Percentiles rank a stretch among this genome's conserved stretches.
Conservation (phyloP, 2,329 filamentous ascomycete genomes). For the Colletotrichum sojae region DNA sequence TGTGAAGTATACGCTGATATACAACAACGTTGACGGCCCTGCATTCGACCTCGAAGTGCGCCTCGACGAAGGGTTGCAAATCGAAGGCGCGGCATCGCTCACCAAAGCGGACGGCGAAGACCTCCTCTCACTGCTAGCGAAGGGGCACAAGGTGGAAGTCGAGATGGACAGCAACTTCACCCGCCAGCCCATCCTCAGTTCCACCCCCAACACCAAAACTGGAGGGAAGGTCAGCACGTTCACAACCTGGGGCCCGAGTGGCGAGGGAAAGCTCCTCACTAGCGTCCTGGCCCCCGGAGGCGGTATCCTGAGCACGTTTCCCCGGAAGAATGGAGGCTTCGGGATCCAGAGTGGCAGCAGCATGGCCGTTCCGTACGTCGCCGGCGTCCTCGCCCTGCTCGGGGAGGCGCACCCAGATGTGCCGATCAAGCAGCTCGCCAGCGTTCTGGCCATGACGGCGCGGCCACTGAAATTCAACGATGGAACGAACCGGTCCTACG, state of each 20-base stretch:
- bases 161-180: slow-evolving; percentile 15
- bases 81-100: neutral
- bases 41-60: slow-evolving; percentile 4
- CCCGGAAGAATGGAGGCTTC: slow-evolving; percentile 61
- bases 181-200: neutral
- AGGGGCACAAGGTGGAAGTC: neutral
- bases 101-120: neutral
- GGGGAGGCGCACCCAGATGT: slow-evolving; percentile 64
- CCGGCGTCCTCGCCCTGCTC: slow-evolving; percentile 68
- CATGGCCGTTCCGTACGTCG: slow-evolving; percentile 71
- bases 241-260: slow-evolving; percentile 73
- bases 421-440: slow-evolving; percentile 64
- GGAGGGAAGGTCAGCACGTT: slow-evolving; percentile 67
- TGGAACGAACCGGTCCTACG: slow-evolving; percentile 49
- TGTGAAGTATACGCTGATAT: neutral
- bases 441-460: slow-evolving; percentile 63
- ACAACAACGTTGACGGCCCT: slow-evolving; percentile 1
- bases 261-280: slow-evolving; percentile 70
- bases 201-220: slow-evolving; percentile 44
- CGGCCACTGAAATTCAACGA: slow-evolving; percentile 65
- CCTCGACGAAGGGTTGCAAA: neutral
- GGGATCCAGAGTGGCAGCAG: slow-evolving; percentile 69
- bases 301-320: slow-evolving; percentile 71
- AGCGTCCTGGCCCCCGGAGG: slow-evolving; percentile 69
- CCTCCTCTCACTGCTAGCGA: neutral